Evolutionary conservation across 2,329 filamentous ascomycete genomes (phyloP).

Genomic region (Cladosporium phlei): DNA sequence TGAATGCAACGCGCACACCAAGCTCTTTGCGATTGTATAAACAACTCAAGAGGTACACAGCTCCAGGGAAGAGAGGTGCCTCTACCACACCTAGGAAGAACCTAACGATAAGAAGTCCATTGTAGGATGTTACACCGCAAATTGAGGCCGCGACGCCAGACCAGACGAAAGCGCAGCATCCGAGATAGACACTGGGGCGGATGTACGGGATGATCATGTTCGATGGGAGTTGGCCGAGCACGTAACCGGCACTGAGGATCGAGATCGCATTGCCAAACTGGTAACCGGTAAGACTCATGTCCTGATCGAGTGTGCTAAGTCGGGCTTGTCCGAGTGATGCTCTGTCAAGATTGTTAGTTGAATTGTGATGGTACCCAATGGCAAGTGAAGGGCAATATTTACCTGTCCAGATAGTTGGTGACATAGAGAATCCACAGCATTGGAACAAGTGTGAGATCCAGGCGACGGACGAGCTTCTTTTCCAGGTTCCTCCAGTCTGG

Average conservation of each 20-base stretch:
- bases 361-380: too few relatives aligned
- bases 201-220: conserved; percentile 35
- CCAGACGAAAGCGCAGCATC: conserved; percentile 32
- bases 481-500: conserved; percentile 35
- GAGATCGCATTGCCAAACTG: conserved; percentile 43
- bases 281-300: conserved; percentile 17
- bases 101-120: conserved; percentile 26
- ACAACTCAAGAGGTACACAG: conserved; percentile 41
- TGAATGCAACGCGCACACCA: conserved; percentile 46
- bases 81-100: conserved; percentile 43
- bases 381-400: too few relatives aligned
- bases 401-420: conserved; percentile 17
- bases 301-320: conserved; percentile 14
- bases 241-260: conserved; percentile 39
- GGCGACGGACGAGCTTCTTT: conserved; percentile 59
- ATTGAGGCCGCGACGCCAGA: conserved; percentile 31
- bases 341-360: conserved; percentile 17
- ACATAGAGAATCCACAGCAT: conserved; percentile 53
- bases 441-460: conserved; percentile 64
- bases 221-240: conserved; percentile 33
- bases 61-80: conserved; percentile 44
- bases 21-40: conserved; percentile 53
- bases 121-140: conserved; percentile 31
- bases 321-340: conserved; percentile 11
- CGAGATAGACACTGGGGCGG: conserved; percentile 29